These are phyloP conservation scores for Camellia sinensis DNA, from an alignment of 148 eudicot species.

Conservation along the genomic window DNA sequence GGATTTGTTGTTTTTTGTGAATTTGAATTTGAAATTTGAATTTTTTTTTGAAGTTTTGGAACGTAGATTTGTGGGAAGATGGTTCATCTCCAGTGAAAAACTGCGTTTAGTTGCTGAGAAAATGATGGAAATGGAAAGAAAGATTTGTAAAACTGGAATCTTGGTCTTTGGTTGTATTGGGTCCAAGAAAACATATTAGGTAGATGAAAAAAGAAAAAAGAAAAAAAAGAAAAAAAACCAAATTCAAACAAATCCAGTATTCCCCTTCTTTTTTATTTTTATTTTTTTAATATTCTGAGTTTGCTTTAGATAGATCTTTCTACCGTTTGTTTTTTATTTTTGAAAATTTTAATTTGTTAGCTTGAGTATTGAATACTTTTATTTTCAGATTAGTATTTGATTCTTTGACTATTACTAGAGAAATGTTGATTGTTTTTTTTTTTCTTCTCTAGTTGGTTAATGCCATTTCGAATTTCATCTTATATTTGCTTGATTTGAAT, in stretches of 20 bases:
- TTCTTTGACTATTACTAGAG: not conserved
- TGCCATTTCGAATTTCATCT: not conserved
- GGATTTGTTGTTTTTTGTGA: slow-evolving; percentile 1
- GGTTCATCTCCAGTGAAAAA: not conserved
- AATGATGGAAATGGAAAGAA: not conserved
- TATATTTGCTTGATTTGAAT: not conserved
- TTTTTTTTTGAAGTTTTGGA: not conserved
- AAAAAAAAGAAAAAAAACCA: no score
- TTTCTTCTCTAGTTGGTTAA: not conserved
- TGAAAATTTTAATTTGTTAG: no score
- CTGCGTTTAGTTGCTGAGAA: not conserved
- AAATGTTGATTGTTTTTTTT: not conserved
- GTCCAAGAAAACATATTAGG: not conserved
- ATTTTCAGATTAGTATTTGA: not conserved
- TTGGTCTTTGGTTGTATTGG: not conserved
- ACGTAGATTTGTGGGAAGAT: slow-evolving; percentile 1
- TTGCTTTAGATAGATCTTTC: not conserved
- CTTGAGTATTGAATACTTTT: no score
- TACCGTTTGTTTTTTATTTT: not conserved
- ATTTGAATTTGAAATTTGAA: not conserved
- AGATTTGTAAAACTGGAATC: not conserved
- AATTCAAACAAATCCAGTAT: not conserved
- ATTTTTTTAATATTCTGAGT: not conserved
- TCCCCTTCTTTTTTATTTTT: not conserved
- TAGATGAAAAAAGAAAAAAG: no score